phyloP scores from a whole-genome alignment of 148 eudicot species.

The Dianthus caryophyllus region DNA sequence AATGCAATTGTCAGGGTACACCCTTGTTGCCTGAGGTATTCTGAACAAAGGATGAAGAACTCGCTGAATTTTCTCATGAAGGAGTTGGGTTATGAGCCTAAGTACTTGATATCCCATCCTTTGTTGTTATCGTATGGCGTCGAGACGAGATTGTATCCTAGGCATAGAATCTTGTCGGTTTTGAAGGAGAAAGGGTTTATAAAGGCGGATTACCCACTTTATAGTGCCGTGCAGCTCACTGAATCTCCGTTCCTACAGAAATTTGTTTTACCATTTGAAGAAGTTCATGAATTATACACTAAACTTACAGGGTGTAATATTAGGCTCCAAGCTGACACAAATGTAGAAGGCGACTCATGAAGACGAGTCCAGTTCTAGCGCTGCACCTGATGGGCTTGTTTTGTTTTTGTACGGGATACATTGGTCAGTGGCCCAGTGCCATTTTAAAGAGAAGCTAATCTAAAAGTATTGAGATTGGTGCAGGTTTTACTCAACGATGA shows the following conservation, averaged over 20 bases:
- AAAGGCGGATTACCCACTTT: slow-evolving; percentile 3
- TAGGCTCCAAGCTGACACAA: not conserved
- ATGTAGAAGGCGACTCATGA: not conserved
- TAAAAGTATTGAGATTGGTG: too few species aligned
- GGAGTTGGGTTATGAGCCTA: slow-evolving; percentile 29
- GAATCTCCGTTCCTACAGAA: slow-evolving; percentile 19
- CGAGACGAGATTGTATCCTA: slow-evolving; percentile 34
- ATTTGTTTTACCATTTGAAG: slow-evolving; percentile 26
- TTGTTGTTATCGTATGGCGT: slow-evolving; percentile 11
- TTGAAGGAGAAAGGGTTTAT: slow-evolving; percentile 31
- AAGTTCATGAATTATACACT: slow-evolving; percentile 5
- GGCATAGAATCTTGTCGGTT: slow-evolving; percentile 21
- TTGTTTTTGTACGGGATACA: not conserved
- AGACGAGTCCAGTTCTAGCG: not conserved
- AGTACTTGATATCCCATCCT: slow-evolving; percentile 12
- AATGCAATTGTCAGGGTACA: slow-evolving; percentile 5
- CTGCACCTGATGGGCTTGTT: too few species aligned
- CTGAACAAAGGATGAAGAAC: slow-evolving; percentile 21
- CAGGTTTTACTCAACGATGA: too few species aligned
- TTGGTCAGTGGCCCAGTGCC: too few species aligned
- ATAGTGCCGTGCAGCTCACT: not conserved
- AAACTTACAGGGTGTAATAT: not conserved
- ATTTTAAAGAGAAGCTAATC: too few species aligned
- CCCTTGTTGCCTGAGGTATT: slow-evolving; percentile 21
- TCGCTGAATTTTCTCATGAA: slow-evolving; percentile 28